Percentiles rank a stretch among this genome's conserved stretches.
These are phyloP conservation scores for Hypomontagnella monticulosa DNA, from an alignment of 495 filamentous ascomycete species.

Conservation along the genomic window DNA sequence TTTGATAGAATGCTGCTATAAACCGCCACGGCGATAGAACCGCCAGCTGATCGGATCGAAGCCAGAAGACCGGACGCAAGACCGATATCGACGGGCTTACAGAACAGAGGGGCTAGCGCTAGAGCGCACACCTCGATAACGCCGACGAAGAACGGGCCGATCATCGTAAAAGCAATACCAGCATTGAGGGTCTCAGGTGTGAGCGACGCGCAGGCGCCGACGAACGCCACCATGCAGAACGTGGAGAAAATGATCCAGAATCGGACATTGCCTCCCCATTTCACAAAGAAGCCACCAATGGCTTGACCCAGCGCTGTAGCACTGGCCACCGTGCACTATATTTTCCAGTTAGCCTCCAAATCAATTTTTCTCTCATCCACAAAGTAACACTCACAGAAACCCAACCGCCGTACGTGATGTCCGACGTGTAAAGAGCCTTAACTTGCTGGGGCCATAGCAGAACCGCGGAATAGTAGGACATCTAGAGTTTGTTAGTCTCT, in stretches of 20 bases:
- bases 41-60: slow-evolving; percentile 50
- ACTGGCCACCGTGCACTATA: slow-evolving; percentile 41
- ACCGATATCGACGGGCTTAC: slow-evolving; percentile 55
- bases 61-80: slow-evolving; percentile 56
- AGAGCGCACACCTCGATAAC: slow-evolving; percentile 36
- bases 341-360: slow-evolving; percentile 1
- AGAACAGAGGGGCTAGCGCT: slow-evolving; percentile 41
- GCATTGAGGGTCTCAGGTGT: slow-evolving; percentile 26
- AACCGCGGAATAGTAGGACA: slow-evolving; percentile 49
- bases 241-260: slow-evolving; percentile 51
- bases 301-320: slow-evolving; percentile 41
- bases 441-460: slow-evolving; percentile 45
- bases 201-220: slow-evolving; percentile 49
- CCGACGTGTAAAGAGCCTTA: slow-evolving; percentile 38
- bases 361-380: background rate
- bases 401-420: slow-evolving; percentile 44
- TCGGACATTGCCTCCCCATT: slow-evolving; percentile 37
- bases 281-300: slow-evolving; percentile 37
- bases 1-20: slow-evolving; percentile 60
- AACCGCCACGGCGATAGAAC: slow-evolving; percentile 43
- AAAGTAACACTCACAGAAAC: slow-evolving; percentile 31
- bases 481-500: slow-evolving; percentile 8
- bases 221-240: slow-evolving; percentile 47
- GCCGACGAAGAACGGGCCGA: slow-evolving; percentile 42
- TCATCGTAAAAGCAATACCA: slow-evolving; percentile 39